A percentile compares a stretch with the other conserved stretches of the same genome.
phyloP scores from a whole-genome alignment of 805 yeast species.

The Metschnikowia proteae region DNA sequence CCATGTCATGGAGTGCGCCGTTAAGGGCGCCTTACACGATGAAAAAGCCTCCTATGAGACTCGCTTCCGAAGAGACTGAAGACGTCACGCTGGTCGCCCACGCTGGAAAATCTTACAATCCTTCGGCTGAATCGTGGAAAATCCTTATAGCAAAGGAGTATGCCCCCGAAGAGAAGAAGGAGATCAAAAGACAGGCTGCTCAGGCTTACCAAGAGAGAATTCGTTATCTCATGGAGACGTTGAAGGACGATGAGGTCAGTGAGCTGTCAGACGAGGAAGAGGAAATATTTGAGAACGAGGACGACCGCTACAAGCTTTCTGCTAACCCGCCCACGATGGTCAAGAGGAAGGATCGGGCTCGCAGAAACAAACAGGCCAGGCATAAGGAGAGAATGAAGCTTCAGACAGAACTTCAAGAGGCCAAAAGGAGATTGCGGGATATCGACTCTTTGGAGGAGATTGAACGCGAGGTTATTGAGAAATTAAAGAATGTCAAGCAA shows the following conservation, averaged over 20 bases:
- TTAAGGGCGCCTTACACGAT: slow-evolving; percentile 52
- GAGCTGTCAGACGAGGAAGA: slow-evolving; percentile 28
- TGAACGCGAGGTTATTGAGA: slow-evolving; percentile 30
- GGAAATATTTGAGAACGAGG: slow-evolving; percentile 32
- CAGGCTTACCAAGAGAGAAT: slow-evolving; percentile 64
- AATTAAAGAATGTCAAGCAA: slow-evolving; percentile 25
- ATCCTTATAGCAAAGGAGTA: slow-evolving; percentile 64
- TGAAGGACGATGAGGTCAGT: slow-evolving; percentile 55
- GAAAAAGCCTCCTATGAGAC: slow-evolving; percentile 47
- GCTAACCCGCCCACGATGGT: slow-evolving; percentile 64
- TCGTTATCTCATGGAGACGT: slow-evolving; percentile 56
- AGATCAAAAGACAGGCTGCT: slow-evolving; percentile 56
- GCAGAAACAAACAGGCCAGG: slow-evolving; percentile 67
- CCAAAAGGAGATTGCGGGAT: slow-evolving; percentile 60
- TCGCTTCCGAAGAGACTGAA: slow-evolving; percentile 38
- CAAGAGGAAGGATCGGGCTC: slow-evolving; percentile 72
- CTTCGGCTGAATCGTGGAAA: slow-evolving; percentile 81
- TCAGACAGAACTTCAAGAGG: slow-evolving; percentile 51
- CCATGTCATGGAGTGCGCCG: slow-evolving; percentile 39
- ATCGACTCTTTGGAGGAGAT: slow-evolving; percentile 37
- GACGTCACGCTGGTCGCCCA: slow-evolving; percentile 46
- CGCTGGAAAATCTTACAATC: slow-evolving; percentile 92
- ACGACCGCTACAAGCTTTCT: slow-evolving; percentile 49
- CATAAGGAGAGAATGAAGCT: slow-evolving; percentile 57
- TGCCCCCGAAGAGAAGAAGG: slow-evolving; percentile 60